Base-by-base conservation (phyloP, 768 basidiomycete genomes). In the Trametes cingulata region DNA sequence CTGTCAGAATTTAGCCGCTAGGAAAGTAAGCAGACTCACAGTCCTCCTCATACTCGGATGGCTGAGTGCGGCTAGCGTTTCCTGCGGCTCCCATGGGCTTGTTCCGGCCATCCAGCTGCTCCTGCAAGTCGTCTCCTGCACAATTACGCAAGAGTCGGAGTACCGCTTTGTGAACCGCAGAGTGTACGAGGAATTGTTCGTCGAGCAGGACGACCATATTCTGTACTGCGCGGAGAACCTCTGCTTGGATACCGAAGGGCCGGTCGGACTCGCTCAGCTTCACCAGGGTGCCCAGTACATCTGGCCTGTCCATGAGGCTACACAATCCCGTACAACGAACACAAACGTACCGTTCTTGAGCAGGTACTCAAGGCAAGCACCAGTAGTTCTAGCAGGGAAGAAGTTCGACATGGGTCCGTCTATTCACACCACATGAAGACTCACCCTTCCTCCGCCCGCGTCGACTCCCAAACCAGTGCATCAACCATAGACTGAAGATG, bases 121-220 rank as follows among this genome's bases (percentile, higher is more conserved):
- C 93, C 68, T 94, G 88, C 8, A 95, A 72, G 71, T 96, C 92
- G 60, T 95, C 93, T n/a, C 93, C 95, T 3, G 90, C 90, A 71
- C 93, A 97, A 58, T 85, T 89, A 27, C 93, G 81, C 13, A 98
- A 81, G 8, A 98, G 78, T 40, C 93, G 79, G 24, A 95, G 81
- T 9, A 97, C 88, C 1, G 93, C 93, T 67, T 85, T 87, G 73
- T 98, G 95, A 0, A 95, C 89, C 1, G 86, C 91, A 9, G 92
- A 90, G 68, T 96, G 94, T 4, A 95, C 88, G 19, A 98, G 85
- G 68, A 98, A 97, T 65, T 91, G 90, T 69, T 97, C 94, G 61
- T 97, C 94, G 56, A 98, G 81, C 14, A 93, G 82, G 8, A 95
- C 85, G 13, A 98, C 88, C 82, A 97, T 91, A 66, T 93, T 93